Percentiles rank a stretch among this genome's conserved stretches.
Evolutionary conservation across 2,329 filamentous ascomycete genomes (phyloP).

Genomic region (Phyllosticta citrichinensis): DNA sequence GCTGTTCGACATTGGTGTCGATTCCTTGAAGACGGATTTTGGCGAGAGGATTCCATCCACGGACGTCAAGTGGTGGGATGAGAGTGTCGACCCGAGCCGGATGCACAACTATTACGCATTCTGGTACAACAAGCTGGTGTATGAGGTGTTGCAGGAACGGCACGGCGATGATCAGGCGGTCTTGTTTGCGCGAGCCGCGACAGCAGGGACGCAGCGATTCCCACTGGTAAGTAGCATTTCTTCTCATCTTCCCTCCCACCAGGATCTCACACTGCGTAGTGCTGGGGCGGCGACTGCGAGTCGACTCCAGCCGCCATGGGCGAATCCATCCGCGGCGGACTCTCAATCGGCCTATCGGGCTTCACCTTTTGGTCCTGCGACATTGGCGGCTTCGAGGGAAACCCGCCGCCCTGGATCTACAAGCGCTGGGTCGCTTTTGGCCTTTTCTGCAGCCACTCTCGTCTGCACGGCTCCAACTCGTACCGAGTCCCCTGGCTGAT

Average conservation of each 20-base stretch:
- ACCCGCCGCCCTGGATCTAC: slow-evolving; percentile 57
- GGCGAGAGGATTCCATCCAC: slow-evolving; percentile 60
- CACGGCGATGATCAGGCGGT: slow-evolving; percentile 46
- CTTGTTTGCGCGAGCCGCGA: slow-evolving; percentile 58
- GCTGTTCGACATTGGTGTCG: slow-evolving; percentile 59
- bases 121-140: slow-evolving; percentile 60
- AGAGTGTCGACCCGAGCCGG: slow-evolving; percentile 47
- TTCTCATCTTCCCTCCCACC: background rate
- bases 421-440: slow-evolving; percentile 74
- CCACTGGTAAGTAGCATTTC: slow-evolving; percentile 36
- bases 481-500: slow-evolving; percentile 70
- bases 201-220: slow-evolving; percentile 59
- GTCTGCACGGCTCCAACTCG: slow-evolving; percentile 58
- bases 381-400: slow-evolving; percentile 63
- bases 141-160: slow-evolving; percentile 50
- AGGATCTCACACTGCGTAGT: slow-evolving; percentile 24
- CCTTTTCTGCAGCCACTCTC: slow-evolving; percentile 58
- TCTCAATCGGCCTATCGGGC: slow-evolving; percentile 53
- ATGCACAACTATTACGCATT: slow-evolving; percentile 77
- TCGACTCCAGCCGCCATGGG: slow-evolving; percentile 64
- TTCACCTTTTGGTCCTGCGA: slow-evolving; percentile 62
- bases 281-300: slow-evolving; percentile 67
- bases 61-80: slow-evolving; percentile 56
- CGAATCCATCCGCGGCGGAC: slow-evolving; percentile 56
- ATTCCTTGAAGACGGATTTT: slow-evolving; percentile 68